phyloP scores from a whole-genome alignment of 257 asterid species.

The Osmanthus fragrans region DNA sequence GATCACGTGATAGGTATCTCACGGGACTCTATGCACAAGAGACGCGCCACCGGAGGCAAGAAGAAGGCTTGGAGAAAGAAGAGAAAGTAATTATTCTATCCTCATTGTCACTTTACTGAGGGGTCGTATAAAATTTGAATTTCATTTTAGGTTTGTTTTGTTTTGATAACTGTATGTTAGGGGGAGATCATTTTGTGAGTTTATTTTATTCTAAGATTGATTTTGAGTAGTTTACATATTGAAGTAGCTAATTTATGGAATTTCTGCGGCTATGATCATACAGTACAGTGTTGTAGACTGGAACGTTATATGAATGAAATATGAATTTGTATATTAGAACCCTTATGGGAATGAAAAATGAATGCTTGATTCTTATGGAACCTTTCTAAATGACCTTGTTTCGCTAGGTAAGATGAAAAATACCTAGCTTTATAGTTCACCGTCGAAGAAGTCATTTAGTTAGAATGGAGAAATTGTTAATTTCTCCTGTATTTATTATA shows the following conservation, averaged over 20 bases:
- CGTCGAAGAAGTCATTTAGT: not conserved
- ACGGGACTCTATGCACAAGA: slow-evolving; percentile 62
- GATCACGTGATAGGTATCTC: slow-evolving; percentile 41
- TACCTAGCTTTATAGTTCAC: not conserved
- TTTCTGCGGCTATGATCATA: not conserved
- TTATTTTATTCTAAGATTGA: not conserved
- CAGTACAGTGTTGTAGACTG: not conserved
- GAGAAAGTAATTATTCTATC: slow-evolving; percentile 38
- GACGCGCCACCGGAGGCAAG: slow-evolving; percentile 57
- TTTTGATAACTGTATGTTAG: too few species aligned
- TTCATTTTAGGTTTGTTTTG: not conserved
- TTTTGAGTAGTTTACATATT: not conserved
- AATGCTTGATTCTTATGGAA: not conserved
- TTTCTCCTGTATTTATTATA: not conserved
- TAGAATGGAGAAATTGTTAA: not conserved
- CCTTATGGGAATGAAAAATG: not conserved
- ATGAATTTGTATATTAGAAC: too few species aligned
- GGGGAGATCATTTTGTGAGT: not conserved
- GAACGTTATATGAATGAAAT: not conserved
- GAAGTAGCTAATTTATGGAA: not conserved
- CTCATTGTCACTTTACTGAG: not conserved
- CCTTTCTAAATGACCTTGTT: not conserved
- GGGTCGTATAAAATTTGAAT: not conserved
- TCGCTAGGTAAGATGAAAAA: not conserved
- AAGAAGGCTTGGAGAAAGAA: slow-evolving; percentile 67